Percentiles rank a stretch among this genome's conserved stretches.
Evolutionary conservation across 768 basidiomycete genomes (phyloP).

Genomic region (Kwoniella pini): DNA sequence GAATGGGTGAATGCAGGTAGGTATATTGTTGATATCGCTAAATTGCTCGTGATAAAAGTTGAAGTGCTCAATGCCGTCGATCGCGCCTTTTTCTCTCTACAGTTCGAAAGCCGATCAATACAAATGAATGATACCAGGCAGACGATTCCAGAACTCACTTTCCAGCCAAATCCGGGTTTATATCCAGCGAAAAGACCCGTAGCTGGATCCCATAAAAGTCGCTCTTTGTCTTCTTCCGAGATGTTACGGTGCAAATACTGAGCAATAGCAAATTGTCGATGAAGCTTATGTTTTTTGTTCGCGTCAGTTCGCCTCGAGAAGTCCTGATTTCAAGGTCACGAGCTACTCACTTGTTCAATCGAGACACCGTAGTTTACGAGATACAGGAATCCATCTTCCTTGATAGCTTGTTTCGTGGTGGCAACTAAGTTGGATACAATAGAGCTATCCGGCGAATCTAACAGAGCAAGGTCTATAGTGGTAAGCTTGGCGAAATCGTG

Average conservation of each 20-base stretch:
- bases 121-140: not conserved
- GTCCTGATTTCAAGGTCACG: not conserved
- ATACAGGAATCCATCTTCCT: conserved; percentile 26
- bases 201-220: conserved; percentile 19
- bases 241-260: conserved; percentile 22
- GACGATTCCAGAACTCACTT: conserved; percentile 17
- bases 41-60: conserved; percentile 24
- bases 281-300: not conserved
- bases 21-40: conserved; percentile 7
- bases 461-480: conserved; percentile 22
- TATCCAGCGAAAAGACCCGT: conserved; percentile 22
- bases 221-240: conserved; percentile 23
- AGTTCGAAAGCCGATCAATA: not conserved
- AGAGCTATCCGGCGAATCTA: conserved; percentile 17
- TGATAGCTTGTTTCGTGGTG: conserved; percentile 17
- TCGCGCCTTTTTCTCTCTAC: conserved; percentile 18
- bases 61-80: conserved; percentile 23
- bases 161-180: conserved; percentile 24
- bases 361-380: conserved; percentile 25
- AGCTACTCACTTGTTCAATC: conserved; percentile 11
- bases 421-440: conserved; percentile 17
- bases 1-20: conserved; percentile 18
- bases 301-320: not conserved
- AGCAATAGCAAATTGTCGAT: conserved; percentile 26
- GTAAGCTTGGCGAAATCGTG: conserved; percentile 19